Percentiles rank a stretch among this genome's conserved stretches.
These are phyloP conservation scores for Fragaria nilgerrensis DNA, from an alignment of 306 rosid species.

Conservation along the genomic window DNA sequence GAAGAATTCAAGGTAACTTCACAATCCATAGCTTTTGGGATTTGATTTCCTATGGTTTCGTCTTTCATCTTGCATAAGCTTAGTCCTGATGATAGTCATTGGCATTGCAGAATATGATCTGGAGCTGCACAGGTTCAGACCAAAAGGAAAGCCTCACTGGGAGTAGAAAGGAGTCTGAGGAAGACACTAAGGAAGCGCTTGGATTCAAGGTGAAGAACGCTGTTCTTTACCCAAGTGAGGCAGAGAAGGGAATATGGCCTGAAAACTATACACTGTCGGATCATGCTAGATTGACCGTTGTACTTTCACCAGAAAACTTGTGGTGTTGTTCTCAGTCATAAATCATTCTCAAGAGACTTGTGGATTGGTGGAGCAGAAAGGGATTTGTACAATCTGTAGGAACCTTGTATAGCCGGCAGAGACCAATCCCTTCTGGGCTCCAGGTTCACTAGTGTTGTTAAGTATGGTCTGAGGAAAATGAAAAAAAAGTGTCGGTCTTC, in stretches of 20 bases:
- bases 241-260: conserved; percentile 82
- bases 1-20: conserved; percentile 76
- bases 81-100: neutral
- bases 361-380: neutral
- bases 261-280: conserved; percentile 81
- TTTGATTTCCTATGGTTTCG: neutral
- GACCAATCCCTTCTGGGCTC: neutral
- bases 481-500: no score
- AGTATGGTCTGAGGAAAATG: no score
- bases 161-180: conserved; percentile 25
- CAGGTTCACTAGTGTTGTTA: no score
- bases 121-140: conserved; percentile 57
- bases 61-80: neutral
- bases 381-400: conserved; percentile 1
- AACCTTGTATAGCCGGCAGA: conserved; percentile 3
- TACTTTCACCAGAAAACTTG: conserved; percentile 55
- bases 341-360: neutral
- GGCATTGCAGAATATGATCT: conserved; percentile 57
- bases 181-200: conserved; percentile 31
- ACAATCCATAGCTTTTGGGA: conserved; percentile 12
- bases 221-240: conserved; percentile 64
- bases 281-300: conserved; percentile 69
- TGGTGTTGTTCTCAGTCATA: conserved; percentile 34
- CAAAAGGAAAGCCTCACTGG: conserved; percentile 37
- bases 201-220: conserved; percentile 81